phyloP scores from a whole-genome alignment of 2,329 filamentous ascomycete species.

The Penicillium italicum region DNA sequence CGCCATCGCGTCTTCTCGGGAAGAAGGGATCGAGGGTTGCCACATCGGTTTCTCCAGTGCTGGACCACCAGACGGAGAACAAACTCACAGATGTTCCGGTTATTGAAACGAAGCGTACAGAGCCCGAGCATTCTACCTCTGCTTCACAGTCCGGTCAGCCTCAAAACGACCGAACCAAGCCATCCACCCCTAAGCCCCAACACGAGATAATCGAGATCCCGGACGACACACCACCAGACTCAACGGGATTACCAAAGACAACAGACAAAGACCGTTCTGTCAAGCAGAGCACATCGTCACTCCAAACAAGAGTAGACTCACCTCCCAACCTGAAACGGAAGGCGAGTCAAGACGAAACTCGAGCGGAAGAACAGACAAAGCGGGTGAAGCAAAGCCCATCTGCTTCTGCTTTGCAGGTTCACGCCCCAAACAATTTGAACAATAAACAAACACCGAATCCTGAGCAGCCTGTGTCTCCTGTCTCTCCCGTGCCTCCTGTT shows the following conservation, averaged over 20 bases:
- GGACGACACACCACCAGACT: conserved; percentile 1
- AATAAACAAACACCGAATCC: neutral
- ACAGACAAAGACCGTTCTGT: neutral
- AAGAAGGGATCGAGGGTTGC: neutral
- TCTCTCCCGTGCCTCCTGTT: neutral
- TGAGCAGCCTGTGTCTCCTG: neutral
- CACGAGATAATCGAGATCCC: conserved; percentile 5
- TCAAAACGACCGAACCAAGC: neutral
- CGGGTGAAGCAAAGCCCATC: neutral
- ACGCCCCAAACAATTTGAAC: neutral
- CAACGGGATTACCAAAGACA: neutral
- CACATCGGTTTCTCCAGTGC: neutral
- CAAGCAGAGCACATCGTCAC: neutral
- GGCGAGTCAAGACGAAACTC: neutral
- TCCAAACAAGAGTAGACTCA: neutral
- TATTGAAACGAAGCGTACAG: neutral
- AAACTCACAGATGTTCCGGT: neutral
- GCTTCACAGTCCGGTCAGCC: neutral
- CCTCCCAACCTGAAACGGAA: conserved; percentile 6
- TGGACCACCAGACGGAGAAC: neutral
- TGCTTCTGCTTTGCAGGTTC: neutral
- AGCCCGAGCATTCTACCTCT: neutral
- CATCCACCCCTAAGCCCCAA: neutral
- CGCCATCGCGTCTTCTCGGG: conserved; percentile 29
- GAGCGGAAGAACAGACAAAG: neutral